These are phyloP conservation scores for Calonectria naviculata DNA, from an alignment of 2,329 filamentous ascomycete genomes.

Conservation along the genomic window DNA sequence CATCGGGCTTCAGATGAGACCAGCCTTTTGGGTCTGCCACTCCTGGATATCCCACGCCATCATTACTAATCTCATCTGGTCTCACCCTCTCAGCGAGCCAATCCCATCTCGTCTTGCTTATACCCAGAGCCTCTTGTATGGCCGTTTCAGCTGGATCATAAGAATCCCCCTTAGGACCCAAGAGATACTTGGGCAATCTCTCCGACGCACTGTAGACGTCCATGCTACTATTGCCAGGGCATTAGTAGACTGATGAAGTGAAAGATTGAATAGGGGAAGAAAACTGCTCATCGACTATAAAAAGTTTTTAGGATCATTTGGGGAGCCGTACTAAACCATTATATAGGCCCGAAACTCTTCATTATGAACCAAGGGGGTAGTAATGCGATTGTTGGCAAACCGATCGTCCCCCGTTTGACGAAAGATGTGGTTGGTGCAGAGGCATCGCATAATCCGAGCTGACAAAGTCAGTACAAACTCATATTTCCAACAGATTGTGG, in stretches of 20 bases:
- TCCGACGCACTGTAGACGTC: background rate
- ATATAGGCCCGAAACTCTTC: background rate
- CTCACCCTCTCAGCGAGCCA: background rate
- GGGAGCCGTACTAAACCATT: background rate
- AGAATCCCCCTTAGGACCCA: background rate
- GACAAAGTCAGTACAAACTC: background rate
- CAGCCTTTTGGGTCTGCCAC: background rate
- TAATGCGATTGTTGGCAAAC: background rate
- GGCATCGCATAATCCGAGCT: background rate
- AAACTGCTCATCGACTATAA: background rate
- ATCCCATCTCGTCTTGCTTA: background rate
- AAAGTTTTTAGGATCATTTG: background rate
- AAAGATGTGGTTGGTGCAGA: background rate
- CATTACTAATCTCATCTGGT: background rate
- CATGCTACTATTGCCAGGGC: background rate
- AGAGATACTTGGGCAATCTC: background rate
- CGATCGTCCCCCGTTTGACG: background rate
- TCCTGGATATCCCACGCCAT: background rate
- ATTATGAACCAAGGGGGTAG: background rate
- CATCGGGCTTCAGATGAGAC: background rate
- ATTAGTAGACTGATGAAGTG: too few relatives aligned
- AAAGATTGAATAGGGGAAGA: too few relatives aligned
- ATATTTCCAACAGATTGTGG: too few relatives aligned
- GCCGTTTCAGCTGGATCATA: background rate
- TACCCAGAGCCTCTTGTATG: background rate